These are phyloP conservation scores for Nitzschia sp. DNA, from an alignment of 108 stramenopile species.

Conservation along the genomic window DNA sequence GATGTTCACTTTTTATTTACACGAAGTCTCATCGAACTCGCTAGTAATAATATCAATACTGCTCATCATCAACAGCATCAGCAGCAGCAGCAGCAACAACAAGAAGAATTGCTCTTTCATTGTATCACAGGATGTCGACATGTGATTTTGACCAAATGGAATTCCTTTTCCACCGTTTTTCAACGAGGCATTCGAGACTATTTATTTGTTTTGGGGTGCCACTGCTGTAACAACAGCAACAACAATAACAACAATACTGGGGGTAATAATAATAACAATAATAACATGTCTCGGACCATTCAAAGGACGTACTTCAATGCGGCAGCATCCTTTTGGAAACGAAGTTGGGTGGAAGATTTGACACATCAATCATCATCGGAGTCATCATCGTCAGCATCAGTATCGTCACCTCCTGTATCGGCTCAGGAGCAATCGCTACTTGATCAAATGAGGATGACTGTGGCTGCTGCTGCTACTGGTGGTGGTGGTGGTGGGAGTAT, in stretches of 20 bases:
- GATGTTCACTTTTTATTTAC: constrained; percentile 73
- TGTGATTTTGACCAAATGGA: constrained; percentile 64
- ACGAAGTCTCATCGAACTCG: constrained; percentile 59
- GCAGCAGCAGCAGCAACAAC: constrained; percentile 23
- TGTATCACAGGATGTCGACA: constrained; percentile 77
- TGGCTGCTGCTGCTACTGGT: no score
- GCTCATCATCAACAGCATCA: no score
- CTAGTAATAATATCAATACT: neutral
- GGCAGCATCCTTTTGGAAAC: constrained; percentile 74
- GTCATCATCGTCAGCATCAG: constrained; percentile 1
- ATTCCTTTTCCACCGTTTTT: constrained; percentile 32
- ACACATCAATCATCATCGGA: constrained; percentile 3
- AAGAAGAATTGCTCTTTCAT: constrained; percentile 80
- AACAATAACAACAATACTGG: no score
- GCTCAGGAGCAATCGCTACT: constrained; percentile 32
- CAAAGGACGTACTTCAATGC: constrained; percentile 61
- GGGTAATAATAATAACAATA: no score
- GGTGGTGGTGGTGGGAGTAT: no score
- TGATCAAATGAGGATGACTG: constrained; percentile 24
- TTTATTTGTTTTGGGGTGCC: constrained; percentile 58
- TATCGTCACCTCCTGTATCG: constrained; percentile 12
- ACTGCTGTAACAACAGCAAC: no score
- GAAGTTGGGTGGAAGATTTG: constrained; percentile 56
- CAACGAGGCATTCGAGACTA: constrained; percentile 52
- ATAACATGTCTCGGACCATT: constrained; percentile 44